Base-by-base conservation (phyloP, 1,284 basidiomycete genomes). In the Pyrrhoderma noxium region DNA sequence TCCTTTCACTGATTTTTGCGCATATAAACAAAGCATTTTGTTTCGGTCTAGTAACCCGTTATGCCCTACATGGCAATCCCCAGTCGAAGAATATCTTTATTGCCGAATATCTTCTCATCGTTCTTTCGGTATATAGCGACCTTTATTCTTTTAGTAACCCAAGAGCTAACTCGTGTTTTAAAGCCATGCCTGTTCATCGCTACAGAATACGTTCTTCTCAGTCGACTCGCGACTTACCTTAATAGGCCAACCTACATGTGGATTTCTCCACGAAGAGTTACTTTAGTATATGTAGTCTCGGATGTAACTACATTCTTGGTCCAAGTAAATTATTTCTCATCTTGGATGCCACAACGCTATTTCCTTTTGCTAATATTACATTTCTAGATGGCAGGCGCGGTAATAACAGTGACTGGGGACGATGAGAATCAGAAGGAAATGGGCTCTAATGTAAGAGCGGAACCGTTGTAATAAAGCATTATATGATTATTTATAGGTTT, bases 181-280 rank as follows among this genome's bases (percentile, higher is more conserved):
- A 49, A 77, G 73, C 82, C 85, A 8, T 87, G 85, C 58, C 82
- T 82, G 16, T 87, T 87, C 67, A 79, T 88, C 52, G 85, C 85
- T 7, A 78, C 81, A 22, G 75, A 84, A 60, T 88, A 88, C 58
- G 71, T 86, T 54, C 68, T 86, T 3, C 71, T 87, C 9, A 82
- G 84, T 3, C 74, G 78, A 23, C 63, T 89, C 13, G 77, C 80
- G 8, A 65, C 65, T 22, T 70, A 77, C 60, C 64, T 86, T 2
- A 62, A 70, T 42, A 74, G 71, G 45, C 70, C 74, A 51, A 53
- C 70, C 34, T 73, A 83, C 56, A 65, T 86, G n/a, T 62, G 80
- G 35, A 68, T 86, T 38, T 67, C 72, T 1, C 72, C 79, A 9
- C 68, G 69, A 37, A 69, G 71, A 41, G 77, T 84, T 50, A 79